phyloP scores from a whole-genome alignment of 805 yeast species.

The Candida methanosorbosa region DNA sequence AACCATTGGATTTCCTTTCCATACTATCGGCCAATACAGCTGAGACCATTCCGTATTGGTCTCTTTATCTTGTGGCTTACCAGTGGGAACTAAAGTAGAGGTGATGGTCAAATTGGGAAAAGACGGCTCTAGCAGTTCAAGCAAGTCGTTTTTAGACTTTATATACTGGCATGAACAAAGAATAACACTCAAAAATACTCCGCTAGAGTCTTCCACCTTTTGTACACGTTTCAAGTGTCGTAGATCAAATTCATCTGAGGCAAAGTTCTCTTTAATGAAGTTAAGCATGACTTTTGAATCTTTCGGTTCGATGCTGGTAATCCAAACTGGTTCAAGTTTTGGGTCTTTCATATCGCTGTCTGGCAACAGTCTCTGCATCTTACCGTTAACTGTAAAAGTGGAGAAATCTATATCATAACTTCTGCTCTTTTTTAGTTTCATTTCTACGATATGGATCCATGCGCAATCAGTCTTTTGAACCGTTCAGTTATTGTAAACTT shows the following conservation, averaged over 20 bases:
- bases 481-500: too few relatives aligned
- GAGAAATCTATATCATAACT: constrained; percentile 30
- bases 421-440: too few relatives aligned
- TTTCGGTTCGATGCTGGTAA: constrained; percentile 30
- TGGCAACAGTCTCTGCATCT: constrained; percentile 31
- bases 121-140: not conserved
- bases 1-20: constrained; percentile 88
- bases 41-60: constrained; percentile 56
- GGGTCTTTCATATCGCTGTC: constrained; percentile 18
- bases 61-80: constrained; percentile 68
- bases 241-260: constrained; percentile 18
- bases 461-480: too few relatives aligned
- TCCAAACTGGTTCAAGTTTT: constrained; percentile 31
- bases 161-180: constrained; percentile 3
- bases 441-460: too few relatives aligned
- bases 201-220: constrained; percentile 4
- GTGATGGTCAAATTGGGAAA: constrained; percentile 17
- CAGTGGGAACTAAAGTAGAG: constrained; percentile 39
- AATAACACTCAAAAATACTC: constrained; percentile 4
- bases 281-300: constrained; percentile 19
- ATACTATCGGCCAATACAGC: constrained; percentile 76
- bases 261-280: constrained; percentile 15
- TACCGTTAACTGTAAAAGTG: constrained; percentile 28
- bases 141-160: not conserved
- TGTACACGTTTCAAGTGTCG: constrained; percentile 49